Conservation (phyloP, 2,329 filamentous ascomycete species). For the Diplodia seriata region DNA sequence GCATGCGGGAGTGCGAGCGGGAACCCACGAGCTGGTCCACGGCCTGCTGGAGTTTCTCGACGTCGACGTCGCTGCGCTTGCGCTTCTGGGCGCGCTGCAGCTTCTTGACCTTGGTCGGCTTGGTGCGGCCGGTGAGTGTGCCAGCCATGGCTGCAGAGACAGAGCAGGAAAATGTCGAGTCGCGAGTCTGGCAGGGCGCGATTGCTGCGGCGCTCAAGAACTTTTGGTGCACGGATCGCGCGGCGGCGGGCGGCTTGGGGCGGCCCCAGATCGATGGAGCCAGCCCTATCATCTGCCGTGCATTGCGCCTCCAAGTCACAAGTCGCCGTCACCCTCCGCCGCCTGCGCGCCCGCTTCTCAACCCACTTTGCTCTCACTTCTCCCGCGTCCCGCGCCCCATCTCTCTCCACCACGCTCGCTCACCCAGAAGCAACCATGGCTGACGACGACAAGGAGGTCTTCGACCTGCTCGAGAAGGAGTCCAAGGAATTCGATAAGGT, state of each 20-base stretch:
- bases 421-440: constrained; percentile 49
- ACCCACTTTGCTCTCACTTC: background rate
- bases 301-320: background rate
- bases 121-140: constrained; percentile 51
- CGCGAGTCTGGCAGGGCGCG: background rate
- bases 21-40: constrained; percentile 52
- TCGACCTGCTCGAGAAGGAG: constrained; percentile 82
- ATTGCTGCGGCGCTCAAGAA: constrained; percentile 21
- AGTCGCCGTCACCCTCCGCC: constrained; percentile 1
- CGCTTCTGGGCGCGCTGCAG: constrained; percentile 60
- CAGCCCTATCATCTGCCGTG: constrained; percentile 18
- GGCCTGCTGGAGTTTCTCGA: constrained; percentile 54
- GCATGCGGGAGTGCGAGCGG: background rate
- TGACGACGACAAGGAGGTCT: constrained; percentile 60
- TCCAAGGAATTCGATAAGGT: constrained; percentile 92
- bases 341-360: background rate
- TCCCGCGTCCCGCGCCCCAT: background rate
- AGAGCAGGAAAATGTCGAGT: background rate
- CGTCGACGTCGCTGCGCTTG: constrained; percentile 60
- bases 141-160: constrained; percentile 35
- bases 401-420: background rate
- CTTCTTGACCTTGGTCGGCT: constrained; percentile 63
- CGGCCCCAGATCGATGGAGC: constrained; percentile 20
- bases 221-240: constrained; percentile 25
- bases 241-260: background rate